A percentile compares a stretch with the other conserved stretches of the same genome.
These are phyloP conservation scores for Aciculosporium take DNA, from an alignment of 2,329 filamentous ascomycete genomes.

Conservation along the genomic window DNA sequence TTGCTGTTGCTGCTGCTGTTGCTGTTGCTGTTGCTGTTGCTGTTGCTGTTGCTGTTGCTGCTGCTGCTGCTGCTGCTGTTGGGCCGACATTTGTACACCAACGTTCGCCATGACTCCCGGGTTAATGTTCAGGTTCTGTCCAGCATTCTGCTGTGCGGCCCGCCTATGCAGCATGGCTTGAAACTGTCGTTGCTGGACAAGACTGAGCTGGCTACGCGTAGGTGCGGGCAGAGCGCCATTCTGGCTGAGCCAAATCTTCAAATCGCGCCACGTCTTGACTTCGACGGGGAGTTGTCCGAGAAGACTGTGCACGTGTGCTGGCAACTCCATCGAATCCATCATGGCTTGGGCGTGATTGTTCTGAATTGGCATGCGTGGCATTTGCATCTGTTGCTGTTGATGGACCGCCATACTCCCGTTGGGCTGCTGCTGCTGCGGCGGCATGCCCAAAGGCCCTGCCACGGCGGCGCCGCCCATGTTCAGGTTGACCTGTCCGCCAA, in stretches of 20 bases:
- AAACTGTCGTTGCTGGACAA: slow-evolving; percentile 27
- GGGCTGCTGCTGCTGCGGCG: slow-evolving; percentile 12
- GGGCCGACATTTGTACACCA: slow-evolving; percentile 14
- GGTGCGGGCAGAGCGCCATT: slow-evolving; percentile 20
- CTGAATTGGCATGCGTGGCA: slow-evolving; percentile 14
- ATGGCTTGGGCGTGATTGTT: slow-evolving; percentile 22
- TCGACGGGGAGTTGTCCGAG: slow-evolving; percentile 24
- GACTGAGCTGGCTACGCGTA: slow-evolving; percentile 18
- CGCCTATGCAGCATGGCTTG: slow-evolving; percentile 18
- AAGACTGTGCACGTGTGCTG: slow-evolving; percentile 19
- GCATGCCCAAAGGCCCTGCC: slow-evolving; percentile 15
- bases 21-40: neutral
- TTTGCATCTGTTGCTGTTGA: slow-evolving; percentile 15
- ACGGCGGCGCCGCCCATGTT: slow-evolving; percentile 16
- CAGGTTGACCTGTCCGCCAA: slow-evolving; percentile 19
- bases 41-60: neutral
- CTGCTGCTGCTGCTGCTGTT: slow-evolving; percentile 7
- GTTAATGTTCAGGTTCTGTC: slow-evolving; percentile 17
- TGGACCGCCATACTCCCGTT: slow-evolving; percentile 13
- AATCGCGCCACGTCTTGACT: slow-evolving; percentile 34
- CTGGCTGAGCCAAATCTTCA: slow-evolving; percentile 27
- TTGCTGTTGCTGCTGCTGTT: neutral
- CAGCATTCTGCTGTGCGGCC: slow-evolving; percentile 13
- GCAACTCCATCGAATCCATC: slow-evolving; percentile 37
- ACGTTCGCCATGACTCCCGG: slow-evolving; percentile 10